These are phyloP conservation scores for Alternaria sp. DNA, from an alignment of 2,329 filamentous ascomycete genomes.

Conservation along the genomic window DNA sequence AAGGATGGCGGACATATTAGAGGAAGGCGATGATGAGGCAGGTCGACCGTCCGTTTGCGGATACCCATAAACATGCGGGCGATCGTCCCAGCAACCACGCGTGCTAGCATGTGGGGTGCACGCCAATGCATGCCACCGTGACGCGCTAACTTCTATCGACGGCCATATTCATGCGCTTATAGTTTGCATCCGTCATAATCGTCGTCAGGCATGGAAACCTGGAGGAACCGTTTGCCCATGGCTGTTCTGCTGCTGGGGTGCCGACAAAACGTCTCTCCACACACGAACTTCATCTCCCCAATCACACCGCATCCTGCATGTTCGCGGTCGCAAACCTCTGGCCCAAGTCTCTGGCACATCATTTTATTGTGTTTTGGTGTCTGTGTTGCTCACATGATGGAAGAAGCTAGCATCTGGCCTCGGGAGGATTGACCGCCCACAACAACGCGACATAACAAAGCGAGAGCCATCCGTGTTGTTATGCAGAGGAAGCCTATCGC, in stretches of 20 bases:
- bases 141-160: conserved; percentile 10
- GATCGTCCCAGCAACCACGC: conserved; percentile 27
- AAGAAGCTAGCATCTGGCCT: background rate
- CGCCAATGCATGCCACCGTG: conserved; percentile 17
- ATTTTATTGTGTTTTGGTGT: background rate
- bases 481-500: background rate
- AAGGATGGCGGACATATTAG: conserved; percentile 32
- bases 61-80: conserved; percentile 26
- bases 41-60: conserved; percentile 16
- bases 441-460: background rate
- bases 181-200: background rate
- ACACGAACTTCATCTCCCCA: background rate
- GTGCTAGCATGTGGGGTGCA: conserved; percentile 20
- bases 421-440: background rate
- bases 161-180: conserved; percentile 12
- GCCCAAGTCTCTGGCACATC: background rate
- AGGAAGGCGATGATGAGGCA: conserved; percentile 24
- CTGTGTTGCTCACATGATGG: background rate
- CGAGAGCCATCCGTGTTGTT: background rate
- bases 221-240: background rate
- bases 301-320: background rate
- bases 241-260: background rate
- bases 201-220: background rate
- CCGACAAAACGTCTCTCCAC: background rate
- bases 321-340: background rate